Evolutionary conservation across 805 yeast species (phyloP), one percentile per base, ranked within the genome.

Genomic region (Myxozyma lipomycoides): DNA sequence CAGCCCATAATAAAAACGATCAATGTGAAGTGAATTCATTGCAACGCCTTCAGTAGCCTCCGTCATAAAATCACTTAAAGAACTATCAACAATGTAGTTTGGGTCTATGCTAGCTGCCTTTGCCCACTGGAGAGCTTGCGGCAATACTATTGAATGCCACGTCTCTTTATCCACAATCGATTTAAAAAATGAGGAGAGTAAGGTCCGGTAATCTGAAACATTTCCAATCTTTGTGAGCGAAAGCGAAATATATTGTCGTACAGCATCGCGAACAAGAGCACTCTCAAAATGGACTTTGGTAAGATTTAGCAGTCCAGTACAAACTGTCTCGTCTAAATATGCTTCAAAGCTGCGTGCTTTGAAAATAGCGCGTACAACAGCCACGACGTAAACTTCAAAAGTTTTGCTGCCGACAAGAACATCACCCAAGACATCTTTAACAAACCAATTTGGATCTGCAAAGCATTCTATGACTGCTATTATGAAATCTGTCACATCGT

Each of bases 401-500:
- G 22, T 24, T 35, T 35, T 35, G n/a, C n/a, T 6, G 3, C 34
- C 43, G 7, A 34, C 30, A 21, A 46, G 49, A 2, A 61, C 44
- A 4, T 44, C 52, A n/a, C 24, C 25, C 9, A 47, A 22, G n/a
- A 40, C 3, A 10, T 30, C 35, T 26, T 25, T 17, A 18, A 43
- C 32, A 37, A 51, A 25, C 3, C 15, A 24, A 19, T 22, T 18
- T 3, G 51, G 46, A 3, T 46, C 7, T 5, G 40, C 35, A 35
- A 55, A 59, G 1, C 56, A 52, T 1, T 32, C 25, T 2, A 56
- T 36, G 1, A 58, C 51, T 3, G 59, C 55, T 9, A 17, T 24
- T 7, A 56, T 40, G 23, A 56, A 49, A 7, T 38, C 36, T 1
- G 62, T 43, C 1, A 63, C 58, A 1, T 32, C 34, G 2, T 55